These are phyloP conservation scores for Blastobotrys aristatus DNA, from an alignment of 1,139 yeast species.

Conservation along the genomic window DNA sequence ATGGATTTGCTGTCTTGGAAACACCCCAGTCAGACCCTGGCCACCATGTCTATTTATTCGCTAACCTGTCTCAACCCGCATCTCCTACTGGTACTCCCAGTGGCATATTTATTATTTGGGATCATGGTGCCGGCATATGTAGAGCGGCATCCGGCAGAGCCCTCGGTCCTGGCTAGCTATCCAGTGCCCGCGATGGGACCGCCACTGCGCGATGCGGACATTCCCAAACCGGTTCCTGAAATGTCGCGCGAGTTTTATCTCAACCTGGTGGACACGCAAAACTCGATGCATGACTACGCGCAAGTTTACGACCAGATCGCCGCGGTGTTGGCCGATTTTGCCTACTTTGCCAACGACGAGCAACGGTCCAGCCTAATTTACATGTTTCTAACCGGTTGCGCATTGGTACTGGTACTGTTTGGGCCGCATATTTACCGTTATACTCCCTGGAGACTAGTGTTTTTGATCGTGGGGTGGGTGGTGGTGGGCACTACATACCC, in stretches of 20 bases:
- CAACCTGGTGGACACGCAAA: conserved; percentile 80
- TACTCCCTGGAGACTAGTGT: conserved; percentile 33
- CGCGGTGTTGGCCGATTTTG: conserved; percentile 49
- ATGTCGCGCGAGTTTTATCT: conserved; percentile 71
- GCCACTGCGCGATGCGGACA: conserved; percentile 42
- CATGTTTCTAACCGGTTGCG: conserved; percentile 35
- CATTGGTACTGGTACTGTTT: conserved; percentile 30
- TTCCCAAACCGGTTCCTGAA: conserved; percentile 76
- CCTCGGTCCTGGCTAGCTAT: conserved; percentile 36
- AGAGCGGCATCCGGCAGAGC: conserved; percentile 38
- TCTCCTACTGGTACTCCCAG: conserved; percentile 47
- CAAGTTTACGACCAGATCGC: conserved; percentile 55
- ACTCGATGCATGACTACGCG: conserved; percentile 69
- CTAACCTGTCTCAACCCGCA: conserved; percentile 62
- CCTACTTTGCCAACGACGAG: conserved; percentile 62
- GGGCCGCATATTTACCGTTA: conserved; percentile 38
- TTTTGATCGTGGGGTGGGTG: conserved; percentile 49
- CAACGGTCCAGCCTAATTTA: conserved; percentile 46
- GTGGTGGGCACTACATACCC: conserved; percentile 53
- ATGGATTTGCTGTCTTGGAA: conserved; percentile 65
- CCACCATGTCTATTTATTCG: conserved; percentile 51
- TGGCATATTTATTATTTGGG: conserved; percentile 48
- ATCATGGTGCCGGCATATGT: conserved; percentile 69
- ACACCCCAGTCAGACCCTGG: conserved; percentile 57
- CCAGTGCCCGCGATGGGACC: conserved; percentile 56